A percentile compares a stretch with the other conserved stretches of the same genome.
phyloP scores from a whole-genome alignment of 2,329 filamentous ascomycete genomes.

The Ceratocystis colombiana region DNA sequence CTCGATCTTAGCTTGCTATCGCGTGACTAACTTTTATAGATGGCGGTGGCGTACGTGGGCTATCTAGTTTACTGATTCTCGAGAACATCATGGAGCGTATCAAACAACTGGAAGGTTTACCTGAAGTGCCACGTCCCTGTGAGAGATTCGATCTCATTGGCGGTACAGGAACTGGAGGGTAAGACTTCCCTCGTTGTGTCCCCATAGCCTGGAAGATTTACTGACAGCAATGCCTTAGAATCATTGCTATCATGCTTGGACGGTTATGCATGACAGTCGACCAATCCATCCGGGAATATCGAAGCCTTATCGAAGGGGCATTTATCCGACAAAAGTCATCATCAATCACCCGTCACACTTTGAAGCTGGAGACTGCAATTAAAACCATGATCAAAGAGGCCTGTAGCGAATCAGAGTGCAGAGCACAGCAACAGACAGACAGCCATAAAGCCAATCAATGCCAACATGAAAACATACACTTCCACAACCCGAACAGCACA shows the following conservation, averaged over 20 bases:
- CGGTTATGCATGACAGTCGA: neutral
- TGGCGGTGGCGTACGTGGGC: conserved; percentile 29
- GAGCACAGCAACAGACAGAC: neutral
- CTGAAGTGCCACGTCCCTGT: conserved; percentile 28
- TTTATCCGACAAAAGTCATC: neutral
- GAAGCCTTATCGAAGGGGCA: neutral
- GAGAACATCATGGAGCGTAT: conserved; percentile 11
- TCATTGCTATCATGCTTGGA: neutral
- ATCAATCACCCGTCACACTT: neutral
- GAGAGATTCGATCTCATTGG: conserved; percentile 31
- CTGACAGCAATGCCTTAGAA: neutral
- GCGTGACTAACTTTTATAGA: conserved; percentile 18
- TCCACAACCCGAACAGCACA: neutral
- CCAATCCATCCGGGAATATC: neutral
- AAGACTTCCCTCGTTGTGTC: neutral
- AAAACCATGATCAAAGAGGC: neutral
- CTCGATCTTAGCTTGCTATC: no score
- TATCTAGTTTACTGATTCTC: conserved; percentile 30
- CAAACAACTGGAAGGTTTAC: conserved; percentile 21
- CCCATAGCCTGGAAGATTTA: no score
- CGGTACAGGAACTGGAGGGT: conserved; percentile 31
- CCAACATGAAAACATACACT: neutral
- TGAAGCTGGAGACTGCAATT: neutral
- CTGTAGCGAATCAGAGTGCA: neutral
- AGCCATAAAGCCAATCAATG: neutral